Evolutionary conservation across 345 rosid genomes (phyloP).

Genomic region (Theobroma cacao): DNA sequence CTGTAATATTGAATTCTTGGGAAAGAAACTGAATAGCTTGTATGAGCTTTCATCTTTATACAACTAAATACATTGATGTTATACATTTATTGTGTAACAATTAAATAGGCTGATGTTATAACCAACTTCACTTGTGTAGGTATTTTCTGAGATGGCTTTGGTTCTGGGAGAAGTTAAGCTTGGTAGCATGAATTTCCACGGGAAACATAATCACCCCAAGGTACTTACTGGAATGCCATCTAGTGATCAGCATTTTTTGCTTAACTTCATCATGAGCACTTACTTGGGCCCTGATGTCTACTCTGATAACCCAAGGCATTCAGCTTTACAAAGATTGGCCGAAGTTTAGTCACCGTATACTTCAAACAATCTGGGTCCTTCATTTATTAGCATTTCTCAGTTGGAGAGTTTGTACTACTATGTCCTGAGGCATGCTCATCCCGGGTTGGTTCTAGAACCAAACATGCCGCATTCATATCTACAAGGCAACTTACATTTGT

Average conservation of each 20-base stretch:
- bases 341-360: constrained; percentile 48
- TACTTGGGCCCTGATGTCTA: constrained; percentile 68
- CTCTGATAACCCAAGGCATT: constrained; percentile 58
- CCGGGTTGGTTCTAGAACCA: constrained; percentile 37
- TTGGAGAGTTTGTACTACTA: constrained; percentile 50
- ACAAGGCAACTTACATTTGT: constrained; percentile 38
- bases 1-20: background rate
- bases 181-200: constrained; percentile 17
- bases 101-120: background rate
- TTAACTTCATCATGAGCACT: constrained; percentile 51
- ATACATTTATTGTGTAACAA: background rate
- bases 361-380: constrained; percentile 43
- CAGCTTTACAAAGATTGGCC: constrained; percentile 51
- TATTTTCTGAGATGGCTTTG: background rate
- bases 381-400: constrained; percentile 45
- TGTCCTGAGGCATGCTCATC: constrained; percentile 43
- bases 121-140: background rate
- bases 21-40: background rate
- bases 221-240: constrained; percentile 15
- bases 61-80: background rate
- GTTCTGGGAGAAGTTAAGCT: background rate
- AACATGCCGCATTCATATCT: constrained; percentile 40
- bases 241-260: constrained; percentile 47
- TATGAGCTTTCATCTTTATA: background rate
- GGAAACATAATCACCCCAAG: constrained; percentile 21